phyloP scores from a whole-genome alignment of 352 stramenopile genomes.

The Pilasporangium apinafurcum region DNA sequence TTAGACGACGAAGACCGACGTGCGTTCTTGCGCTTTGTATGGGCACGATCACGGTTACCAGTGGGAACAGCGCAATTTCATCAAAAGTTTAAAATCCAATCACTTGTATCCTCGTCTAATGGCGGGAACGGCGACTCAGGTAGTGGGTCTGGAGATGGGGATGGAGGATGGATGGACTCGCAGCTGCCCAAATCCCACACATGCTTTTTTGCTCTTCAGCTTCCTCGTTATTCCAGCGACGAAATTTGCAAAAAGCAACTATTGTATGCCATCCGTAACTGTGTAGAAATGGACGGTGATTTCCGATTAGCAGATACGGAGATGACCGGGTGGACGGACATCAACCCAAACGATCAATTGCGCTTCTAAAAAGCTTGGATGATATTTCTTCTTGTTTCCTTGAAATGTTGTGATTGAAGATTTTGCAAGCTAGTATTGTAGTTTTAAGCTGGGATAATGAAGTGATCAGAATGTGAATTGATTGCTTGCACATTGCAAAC shows the following conservation, averaged over 20 bases:
- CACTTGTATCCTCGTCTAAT: slow-evolving; percentile 15
- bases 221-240: slow-evolving; percentile 75
- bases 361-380: slow-evolving; percentile 53
- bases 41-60: slow-evolving; percentile 66
- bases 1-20: slow-evolving; percentile 62
- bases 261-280: slow-evolving; percentile 83
- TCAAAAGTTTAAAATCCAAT: slow-evolving; percentile 87
- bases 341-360: slow-evolving; percentile 54
- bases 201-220: slow-evolving; percentile 81
- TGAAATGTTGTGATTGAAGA: too few species aligned
- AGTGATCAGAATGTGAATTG: too few species aligned
- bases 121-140: neutral
- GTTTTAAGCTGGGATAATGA: too few species aligned
- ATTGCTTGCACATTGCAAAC: too few species aligned
- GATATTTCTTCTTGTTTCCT: too few species aligned
- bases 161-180: slow-evolving; percentile 30
- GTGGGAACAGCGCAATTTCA: slow-evolving; percentile 56
- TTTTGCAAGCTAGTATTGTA: too few species aligned
- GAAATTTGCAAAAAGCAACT: slow-evolving; percentile 60
- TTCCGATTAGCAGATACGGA: slow-evolving; percentile 81
- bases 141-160: neutral
- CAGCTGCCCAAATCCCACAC: slow-evolving; percentile 85
- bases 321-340: slow-evolving; percentile 69
- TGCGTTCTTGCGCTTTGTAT: slow-evolving; percentile 79
- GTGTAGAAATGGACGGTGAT: slow-evolving; percentile 86